These are phyloP conservation scores for Jasminum sambac DNA, from an alignment of 257 asterid genomes.

Conservation along the genomic window DNA sequence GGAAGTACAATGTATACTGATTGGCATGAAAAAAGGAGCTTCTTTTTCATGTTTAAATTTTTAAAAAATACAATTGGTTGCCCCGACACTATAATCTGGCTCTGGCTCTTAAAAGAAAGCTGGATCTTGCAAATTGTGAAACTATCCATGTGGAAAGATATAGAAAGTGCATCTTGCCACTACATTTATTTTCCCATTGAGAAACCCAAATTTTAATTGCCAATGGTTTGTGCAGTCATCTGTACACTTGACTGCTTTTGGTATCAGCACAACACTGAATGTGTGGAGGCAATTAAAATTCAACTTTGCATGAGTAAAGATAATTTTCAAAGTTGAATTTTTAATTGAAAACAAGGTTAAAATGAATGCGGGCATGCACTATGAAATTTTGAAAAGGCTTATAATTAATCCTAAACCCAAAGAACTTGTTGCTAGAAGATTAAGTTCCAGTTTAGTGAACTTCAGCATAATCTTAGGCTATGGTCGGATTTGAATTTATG, in stretches of 20 bases:
- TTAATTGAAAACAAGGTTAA: no score
- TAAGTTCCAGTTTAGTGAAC: not conserved
- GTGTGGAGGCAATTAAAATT: no score
- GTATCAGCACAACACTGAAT: not conserved
- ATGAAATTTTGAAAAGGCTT: not conserved
- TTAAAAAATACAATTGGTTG: no score
- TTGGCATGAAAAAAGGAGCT: not conserved
- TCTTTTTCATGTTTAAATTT: no score
- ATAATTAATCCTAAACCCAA: not conserved
- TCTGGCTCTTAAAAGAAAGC: conserved; percentile 5
- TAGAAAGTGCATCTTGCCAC: not conserved
- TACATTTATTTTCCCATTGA: not conserved
- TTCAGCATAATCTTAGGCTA: not conserved
- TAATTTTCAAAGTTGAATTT: no score
- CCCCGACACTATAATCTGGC: conserved; percentile 2
- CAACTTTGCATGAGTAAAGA: no score
- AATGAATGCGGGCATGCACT: not conserved
- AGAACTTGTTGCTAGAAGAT: conserved; percentile 4
- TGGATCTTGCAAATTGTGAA: not conserved
- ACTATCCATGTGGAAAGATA: not conserved
- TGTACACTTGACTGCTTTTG: not conserved
- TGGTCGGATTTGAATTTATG: no score
- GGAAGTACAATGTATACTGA: conserved; percentile 15
- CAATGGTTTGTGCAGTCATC: not conserved
- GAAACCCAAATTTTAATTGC: not conserved